Conservation (phyloP, 2,329 filamentous ascomycete species). For the Ascochyta pisi region DNA sequence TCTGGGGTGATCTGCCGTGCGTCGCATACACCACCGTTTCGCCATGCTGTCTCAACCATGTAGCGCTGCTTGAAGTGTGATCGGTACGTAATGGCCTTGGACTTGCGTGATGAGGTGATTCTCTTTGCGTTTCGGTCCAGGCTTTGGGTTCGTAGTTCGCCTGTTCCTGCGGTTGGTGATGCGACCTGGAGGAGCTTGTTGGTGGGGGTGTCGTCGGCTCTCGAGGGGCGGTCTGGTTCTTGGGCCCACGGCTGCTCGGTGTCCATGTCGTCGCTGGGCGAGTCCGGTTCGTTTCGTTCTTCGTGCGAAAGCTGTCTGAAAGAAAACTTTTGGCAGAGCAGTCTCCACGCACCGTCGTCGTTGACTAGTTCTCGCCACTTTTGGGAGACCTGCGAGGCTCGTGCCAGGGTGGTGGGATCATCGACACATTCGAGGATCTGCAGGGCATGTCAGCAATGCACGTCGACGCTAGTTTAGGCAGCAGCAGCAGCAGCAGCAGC, state of each 20-base stretch:
- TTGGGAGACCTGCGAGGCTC: slow-evolving; percentile 94
- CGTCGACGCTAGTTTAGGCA: slow-evolving; percentile 3
- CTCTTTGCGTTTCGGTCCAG: slow-evolving; percentile 60
- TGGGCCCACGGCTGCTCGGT: slow-evolving; percentile 36
- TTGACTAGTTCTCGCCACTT: slow-evolving; percentile 92
- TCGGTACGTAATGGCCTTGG: slow-evolving; percentile 81
- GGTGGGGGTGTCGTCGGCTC: slow-evolving; percentile 33
- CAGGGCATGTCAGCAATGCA: slow-evolving; percentile 24
- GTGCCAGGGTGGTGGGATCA: slow-evolving; percentile 89
- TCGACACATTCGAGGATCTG: slow-evolving; percentile 96
- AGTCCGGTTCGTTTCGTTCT: slow-evolving; percentile 38
- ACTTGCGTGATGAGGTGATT: slow-evolving; percentile 52
- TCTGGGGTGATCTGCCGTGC: slow-evolving; percentile 92
- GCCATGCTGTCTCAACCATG: slow-evolving; percentile 96
- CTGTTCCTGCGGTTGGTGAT: slow-evolving; percentile 55
- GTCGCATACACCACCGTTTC: slow-evolving; percentile 83
- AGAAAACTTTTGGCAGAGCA: slow-evolving; percentile 93
- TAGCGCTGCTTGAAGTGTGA: slow-evolving; percentile 98
- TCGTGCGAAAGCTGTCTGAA: slow-evolving; percentile 69
- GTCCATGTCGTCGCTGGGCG: slow-evolving; percentile 37
- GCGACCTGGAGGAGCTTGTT: slow-evolving; percentile 39
- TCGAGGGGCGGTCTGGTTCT: slow-evolving; percentile 35
- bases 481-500: neutral
- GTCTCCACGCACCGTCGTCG: slow-evolving; percentile 98
- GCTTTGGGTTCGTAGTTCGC: slow-evolving; percentile 59